Evolutionary conservation across 176 grass and related monocot species (phyloP), one percentile per base, ranked within the genome.

Genomic region (Oryza australiensis): DNA sequence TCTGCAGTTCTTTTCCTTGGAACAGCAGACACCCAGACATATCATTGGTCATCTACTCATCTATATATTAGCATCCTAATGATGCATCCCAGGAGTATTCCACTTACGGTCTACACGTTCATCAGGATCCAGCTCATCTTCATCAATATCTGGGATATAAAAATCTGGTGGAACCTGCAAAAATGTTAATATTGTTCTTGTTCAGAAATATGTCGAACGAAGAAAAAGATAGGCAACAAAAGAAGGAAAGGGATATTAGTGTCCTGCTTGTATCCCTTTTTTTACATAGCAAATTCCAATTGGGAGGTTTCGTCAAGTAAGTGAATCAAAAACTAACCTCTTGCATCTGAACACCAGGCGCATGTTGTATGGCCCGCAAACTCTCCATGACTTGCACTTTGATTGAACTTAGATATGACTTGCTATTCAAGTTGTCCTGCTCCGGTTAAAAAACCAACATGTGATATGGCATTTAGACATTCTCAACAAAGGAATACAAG

Each of bases 301-400:
- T 64, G 28, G 66, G 29, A 65, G 22, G 9, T 64, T 76, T 22
- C 41, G 42, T 18, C 73, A 68, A 72, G 72, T 8, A 76, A 74
- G 9, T 64, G 43, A 23, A 75, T 49, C 55, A 51, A 18, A 70
- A 62, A 46, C 74, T 82, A 74, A 85, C 95, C 92, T 98, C 95
- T 65, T 98, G 95, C 95, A 98, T 98, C 89, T 98, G 95, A 90
- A 98, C 92, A 8, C 95, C 79, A 73, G 95, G 92, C 77, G 95
- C 95, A 82, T 98, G 95, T 53, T 98, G 92, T 89, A 98, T 98
- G 73, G 82, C 88, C 78, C 92, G 76, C 48, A 98, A 66, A 87
- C 92, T 79, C 90, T 98, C 95, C 87, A 98, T 91, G 51, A 94
- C 88, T 85, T 98, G 95, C 84, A 98, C 82, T 89, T 94, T 98